phyloP scores from a whole-genome alignment of 345 rosid genomes.

The Linum lewisii region DNA sequence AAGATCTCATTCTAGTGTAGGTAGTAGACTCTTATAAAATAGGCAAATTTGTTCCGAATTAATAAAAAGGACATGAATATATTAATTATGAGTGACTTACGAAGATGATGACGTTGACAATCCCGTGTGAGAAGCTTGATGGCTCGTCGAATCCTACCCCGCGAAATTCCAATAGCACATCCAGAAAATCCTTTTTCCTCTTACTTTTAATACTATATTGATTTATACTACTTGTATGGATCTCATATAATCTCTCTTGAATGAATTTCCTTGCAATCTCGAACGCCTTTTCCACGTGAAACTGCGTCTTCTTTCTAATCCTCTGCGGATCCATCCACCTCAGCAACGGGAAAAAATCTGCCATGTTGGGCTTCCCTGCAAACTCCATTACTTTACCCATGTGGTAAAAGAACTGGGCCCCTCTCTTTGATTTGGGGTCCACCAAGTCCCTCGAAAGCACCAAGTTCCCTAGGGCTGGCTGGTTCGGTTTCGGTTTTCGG shows the following conservation, averaged over 20 bases:
- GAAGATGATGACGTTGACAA: slow-evolving; percentile 5
- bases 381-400: slow-evolving; percentile 24
- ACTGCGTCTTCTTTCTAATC: slow-evolving; percentile 12
- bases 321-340: slow-evolving; percentile 16
- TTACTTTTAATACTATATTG: no score
- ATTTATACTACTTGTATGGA: no score
- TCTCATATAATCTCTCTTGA: slow-evolving; percentile 4
- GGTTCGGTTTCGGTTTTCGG: no score
- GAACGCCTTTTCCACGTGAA: slow-evolving; percentile 8
- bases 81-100: slow-evolving; percentile 12
- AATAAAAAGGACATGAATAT: no score
- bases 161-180: slow-evolving; percentile 11
- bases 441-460: slow-evolving; percentile 62
- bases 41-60: no score
- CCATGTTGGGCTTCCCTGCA: slow-evolving; percentile 14
- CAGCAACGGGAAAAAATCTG: slow-evolving; percentile 14
- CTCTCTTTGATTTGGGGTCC: slow-evolving; percentile 47
- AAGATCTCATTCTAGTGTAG: no score
- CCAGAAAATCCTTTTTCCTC: slow-evolving; percentile 10
- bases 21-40: no score
- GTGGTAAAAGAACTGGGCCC: slow-evolving; percentile 50
- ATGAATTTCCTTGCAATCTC: slow-evolving; percentile 7
- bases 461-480: no score
- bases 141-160: slow-evolving; percentile 9
- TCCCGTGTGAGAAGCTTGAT: neutral